A percentile compares a stretch with the other conserved stretches of the same genome.
Conservation (phyloP, 106 monocot genomes). For the Xerophyta viscosa region DNA sequence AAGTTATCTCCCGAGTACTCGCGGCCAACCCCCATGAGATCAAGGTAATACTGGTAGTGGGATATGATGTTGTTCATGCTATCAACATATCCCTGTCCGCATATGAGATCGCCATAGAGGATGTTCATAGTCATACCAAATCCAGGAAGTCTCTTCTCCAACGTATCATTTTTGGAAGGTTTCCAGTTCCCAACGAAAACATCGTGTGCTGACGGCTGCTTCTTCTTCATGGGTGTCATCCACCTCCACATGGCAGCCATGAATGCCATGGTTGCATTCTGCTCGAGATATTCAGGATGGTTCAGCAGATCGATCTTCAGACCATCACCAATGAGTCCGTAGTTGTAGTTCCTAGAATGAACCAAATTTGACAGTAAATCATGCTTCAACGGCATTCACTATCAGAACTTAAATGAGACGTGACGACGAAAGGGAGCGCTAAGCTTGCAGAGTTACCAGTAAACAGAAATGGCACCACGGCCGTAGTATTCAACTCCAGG, state of each 20-base stretch:
- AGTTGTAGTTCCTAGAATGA: slow-evolving; percentile 78
- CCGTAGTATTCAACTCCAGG: slow-evolving; percentile 47
- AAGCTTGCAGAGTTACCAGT: slow-evolving; percentile 30
- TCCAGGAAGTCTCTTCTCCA: slow-evolving; percentile 72
- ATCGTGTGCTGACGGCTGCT: slow-evolving; percentile 93
- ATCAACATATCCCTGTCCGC: slow-evolving; percentile 74
- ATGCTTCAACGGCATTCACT: too few species aligned
- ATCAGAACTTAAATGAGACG: too few species aligned
- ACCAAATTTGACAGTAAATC: too few species aligned
- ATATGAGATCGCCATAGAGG: slow-evolving; percentile 60
- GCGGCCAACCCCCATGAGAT: slow-evolving; percentile 84
- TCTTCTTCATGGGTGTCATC: slow-evolving; percentile 89
- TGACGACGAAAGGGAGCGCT: neutral
- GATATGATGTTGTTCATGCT: slow-evolving; percentile 84
- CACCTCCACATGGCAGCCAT: slow-evolving; percentile 82
- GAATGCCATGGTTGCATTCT: slow-evolving; percentile 91
- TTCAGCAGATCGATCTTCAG: slow-evolving; percentile 53
- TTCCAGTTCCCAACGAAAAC: slow-evolving; percentile 88
- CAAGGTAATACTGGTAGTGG: slow-evolving; percentile 91
- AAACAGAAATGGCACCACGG: slow-evolving; percentile 56
- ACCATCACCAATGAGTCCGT: slow-evolving; percentile 35
- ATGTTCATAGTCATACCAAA: slow-evolving; percentile 91
- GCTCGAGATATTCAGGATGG: slow-evolving; percentile 81
- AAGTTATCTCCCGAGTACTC: slow-evolving; percentile 69
- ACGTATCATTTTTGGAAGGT: slow-evolving; percentile 91